phyloP scores from a whole-genome alignment of 2,329 filamentous ascomycete species.

The Sphaerulina musiva region DNA sequence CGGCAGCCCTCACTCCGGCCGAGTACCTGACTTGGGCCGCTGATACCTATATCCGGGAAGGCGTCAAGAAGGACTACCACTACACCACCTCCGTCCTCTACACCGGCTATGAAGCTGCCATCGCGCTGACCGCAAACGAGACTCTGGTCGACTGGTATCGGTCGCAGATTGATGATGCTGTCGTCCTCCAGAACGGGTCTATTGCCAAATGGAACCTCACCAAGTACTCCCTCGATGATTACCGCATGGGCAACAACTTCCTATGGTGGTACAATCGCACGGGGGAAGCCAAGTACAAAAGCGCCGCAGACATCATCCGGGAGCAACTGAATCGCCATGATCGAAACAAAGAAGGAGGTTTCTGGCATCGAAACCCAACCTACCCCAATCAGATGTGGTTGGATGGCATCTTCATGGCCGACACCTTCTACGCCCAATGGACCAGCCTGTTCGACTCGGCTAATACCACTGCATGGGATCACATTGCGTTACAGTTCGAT shows the following conservation, averaged over 20 bases:
- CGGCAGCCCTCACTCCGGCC: conserved; percentile 11
- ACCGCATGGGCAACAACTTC: conserved; percentile 29
- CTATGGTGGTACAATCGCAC: conserved; percentile 24
- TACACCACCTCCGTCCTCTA: conserved; percentile 19
- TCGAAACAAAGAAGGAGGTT: conserved; percentile 25
- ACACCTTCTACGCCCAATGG: conserved; percentile 39
- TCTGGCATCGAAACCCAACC: conserved; percentile 32
- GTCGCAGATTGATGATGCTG: conserved; percentile 34
- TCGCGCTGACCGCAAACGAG: conserved; percentile 14
- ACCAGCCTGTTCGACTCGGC: conserved; percentile 15
- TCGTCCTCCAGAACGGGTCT: conserved; percentile 45
- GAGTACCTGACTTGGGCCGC: conserved; percentile 17
- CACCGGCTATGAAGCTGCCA: conserved; percentile 17
- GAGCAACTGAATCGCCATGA: conserved; percentile 28
- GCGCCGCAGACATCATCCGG: conserved; percentile 20
- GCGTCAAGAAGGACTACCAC: conserved; percentile 16
- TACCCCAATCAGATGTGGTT: conserved; percentile 50
- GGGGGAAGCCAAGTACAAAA: conserved; percentile 21
- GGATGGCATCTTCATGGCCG: conserved; percentile 48
- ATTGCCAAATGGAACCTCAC: conserved; percentile 43
- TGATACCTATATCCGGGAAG: conserved; percentile 15
- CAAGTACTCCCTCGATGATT: conserved; percentile 41
- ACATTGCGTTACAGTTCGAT: conserved; percentile 31
- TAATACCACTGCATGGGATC: conserved; percentile 30
- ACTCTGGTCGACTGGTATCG: conserved; percentile 19